Evolutionary conservation across 805 yeast genomes (phyloP).

Genomic region (Starmerella gropengiesseri): DNA sequence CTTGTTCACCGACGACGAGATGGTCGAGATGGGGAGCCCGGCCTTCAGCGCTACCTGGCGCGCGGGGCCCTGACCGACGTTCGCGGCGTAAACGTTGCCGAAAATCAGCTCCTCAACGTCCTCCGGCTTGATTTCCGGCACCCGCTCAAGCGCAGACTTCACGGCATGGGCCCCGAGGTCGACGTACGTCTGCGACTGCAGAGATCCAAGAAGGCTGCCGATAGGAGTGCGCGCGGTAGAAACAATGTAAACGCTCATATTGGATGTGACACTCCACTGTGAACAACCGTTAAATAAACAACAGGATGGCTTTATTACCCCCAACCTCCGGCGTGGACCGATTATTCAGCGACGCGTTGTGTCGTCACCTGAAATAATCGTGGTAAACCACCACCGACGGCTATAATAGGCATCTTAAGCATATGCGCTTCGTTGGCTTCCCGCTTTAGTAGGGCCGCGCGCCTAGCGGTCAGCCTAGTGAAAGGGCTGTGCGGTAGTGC

Average conservation of each 20-base stretch:
- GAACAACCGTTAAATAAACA: no score
- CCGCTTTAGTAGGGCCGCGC: no score
- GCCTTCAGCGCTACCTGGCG: constrained; percentile 94
- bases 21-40: constrained; percentile 68
- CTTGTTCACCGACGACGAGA: constrained; percentile 88
- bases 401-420: no score
- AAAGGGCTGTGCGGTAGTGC: no score
- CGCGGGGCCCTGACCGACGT: constrained; percentile 95
- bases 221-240: constrained; percentile 90
- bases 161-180: constrained; percentile 93
- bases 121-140: constrained; percentile 19
- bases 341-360: no score
- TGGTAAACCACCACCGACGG: no score
- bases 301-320: no score
- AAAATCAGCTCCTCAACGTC: constrained; percentile 20
- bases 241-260: constrained; percentile 67
- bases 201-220: constrained; percentile 83
- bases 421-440: no score
- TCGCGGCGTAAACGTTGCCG: constrained; percentile 73
- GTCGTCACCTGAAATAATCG: no score
- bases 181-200: constrained; percentile 61
- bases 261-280: no score
- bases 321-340: no score
- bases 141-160: constrained; percentile 32
- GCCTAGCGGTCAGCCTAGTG: no score